These are phyloP conservation scores for Perilla frutescens DNA, from an alignment of 257 asterid genomes.

Conservation along the genomic window DNA sequence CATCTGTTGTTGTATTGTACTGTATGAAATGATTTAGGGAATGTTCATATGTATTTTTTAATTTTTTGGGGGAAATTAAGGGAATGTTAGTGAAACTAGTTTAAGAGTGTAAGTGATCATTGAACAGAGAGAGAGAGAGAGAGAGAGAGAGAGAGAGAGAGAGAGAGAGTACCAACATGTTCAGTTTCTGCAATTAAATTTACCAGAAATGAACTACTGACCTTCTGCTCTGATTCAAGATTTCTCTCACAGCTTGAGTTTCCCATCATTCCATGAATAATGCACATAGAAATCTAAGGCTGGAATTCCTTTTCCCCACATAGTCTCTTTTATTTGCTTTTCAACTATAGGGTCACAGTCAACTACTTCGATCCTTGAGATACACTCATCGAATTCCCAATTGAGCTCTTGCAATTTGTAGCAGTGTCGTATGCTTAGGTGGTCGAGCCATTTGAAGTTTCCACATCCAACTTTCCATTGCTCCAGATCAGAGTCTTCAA, in stretches of 20 bases:
- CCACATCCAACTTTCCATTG: constrained; percentile 3
- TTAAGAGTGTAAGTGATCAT: too few species aligned
- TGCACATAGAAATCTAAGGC: neutral
- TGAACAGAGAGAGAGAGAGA: too few species aligned
- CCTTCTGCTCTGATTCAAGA: neutral
- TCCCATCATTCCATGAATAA: constrained; percentile 25
- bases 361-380: constrained; percentile 17
- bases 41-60: too few species aligned
- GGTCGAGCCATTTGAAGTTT: neutral
- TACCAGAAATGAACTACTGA: neutral
- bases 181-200: neutral
- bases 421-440: constrained; percentile 29
- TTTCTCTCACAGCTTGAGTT: neutral
- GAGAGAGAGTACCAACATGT: too few species aligned
- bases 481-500: constrained; percentile 39
- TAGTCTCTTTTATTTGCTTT: constrained; percentile 5
- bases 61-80: too few species aligned
- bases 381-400: neutral
- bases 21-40: too few species aligned
- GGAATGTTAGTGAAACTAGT: too few species aligned
- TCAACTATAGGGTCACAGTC: constrained; percentile 28
- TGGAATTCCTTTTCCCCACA: neutral
- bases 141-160: too few species aligned
- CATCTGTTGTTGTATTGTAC: too few species aligned
- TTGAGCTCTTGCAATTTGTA: constrained; percentile 21